Evolutionary conservation across 78 protist species (phyloP).

Genomic region (Blattamonas nauphoetae): DNA sequence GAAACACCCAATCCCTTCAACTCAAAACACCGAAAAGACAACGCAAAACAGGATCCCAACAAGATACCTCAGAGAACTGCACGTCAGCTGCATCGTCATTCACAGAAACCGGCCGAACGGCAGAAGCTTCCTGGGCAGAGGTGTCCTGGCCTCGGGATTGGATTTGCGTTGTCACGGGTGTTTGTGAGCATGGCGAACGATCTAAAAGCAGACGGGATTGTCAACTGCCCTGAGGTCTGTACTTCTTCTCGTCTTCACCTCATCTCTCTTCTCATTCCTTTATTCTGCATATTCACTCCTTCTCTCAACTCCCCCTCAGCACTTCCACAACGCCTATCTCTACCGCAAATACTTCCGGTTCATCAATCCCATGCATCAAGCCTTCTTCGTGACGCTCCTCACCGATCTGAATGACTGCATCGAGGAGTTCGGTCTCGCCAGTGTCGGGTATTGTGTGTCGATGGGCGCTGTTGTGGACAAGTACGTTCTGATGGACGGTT

Average conservation of each 20-base stretch:
- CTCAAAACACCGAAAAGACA: background rate
- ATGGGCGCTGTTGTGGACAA: background rate
- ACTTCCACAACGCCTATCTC: constrained; percentile 5
- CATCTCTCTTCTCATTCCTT: background rate
- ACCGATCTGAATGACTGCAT: background rate
- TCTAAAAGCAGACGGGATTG: background rate
- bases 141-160: background rate
- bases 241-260: background rate
- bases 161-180: background rate
- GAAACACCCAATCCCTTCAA: too few species aligned
- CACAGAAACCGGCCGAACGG: too few species aligned
- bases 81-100: too few species aligned
- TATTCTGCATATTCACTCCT: background rate
- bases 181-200: background rate
- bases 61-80: too few species aligned
- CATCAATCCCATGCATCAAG: background rate
- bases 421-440: background rate
- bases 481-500: background rate
- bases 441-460: background rate
- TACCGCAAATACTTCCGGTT: background rate
- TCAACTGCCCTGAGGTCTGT: background rate
- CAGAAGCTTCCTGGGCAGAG: background rate
- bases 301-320: background rate
- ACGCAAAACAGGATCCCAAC: background rate
- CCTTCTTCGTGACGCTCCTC: background rate